These are phyloP conservation scores for Dendrobium officinale DNA, from an alignment of 106 monocot species.

Conservation along the genomic window DNA sequence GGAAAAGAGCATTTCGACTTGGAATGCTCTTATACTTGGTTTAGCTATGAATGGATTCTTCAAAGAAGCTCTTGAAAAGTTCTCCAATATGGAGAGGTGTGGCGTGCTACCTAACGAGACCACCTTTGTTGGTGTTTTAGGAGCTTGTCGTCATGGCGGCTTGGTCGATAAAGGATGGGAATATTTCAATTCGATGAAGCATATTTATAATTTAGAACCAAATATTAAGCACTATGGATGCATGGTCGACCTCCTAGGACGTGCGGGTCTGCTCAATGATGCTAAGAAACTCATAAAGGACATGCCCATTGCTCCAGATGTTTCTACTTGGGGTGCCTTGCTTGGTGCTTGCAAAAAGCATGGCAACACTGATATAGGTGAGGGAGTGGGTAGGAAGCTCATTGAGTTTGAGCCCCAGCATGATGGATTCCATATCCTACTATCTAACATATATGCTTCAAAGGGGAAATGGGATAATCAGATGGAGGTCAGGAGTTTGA, in stretches of 20 bases:
- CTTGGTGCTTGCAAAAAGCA: constrained; percentile 52
- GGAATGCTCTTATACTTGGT: constrained; percentile 84
- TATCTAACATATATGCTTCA: constrained; percentile 48
- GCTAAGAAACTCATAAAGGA: constrained; percentile 36
- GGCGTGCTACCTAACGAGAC: constrained; percentile 76
- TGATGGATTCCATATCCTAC: constrained; percentile 50
- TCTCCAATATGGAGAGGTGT: constrained; percentile 58
- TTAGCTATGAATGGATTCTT: constrained; percentile 72
- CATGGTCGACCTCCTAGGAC: constrained; percentile 58
- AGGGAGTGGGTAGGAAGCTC: constrained; percentile 39
- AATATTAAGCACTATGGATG: constrained; percentile 53
- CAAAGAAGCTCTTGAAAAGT: constrained; percentile 47
- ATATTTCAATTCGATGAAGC: constrained; percentile 55
- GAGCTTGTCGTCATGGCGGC: constrained; percentile 77
- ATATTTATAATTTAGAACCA: constrained; percentile 32
- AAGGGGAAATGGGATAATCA: constrained; percentile 43
- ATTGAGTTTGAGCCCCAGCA: constrained; percentile 48
- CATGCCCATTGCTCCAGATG: constrained; percentile 49
- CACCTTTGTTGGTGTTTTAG: constrained; percentile 80
- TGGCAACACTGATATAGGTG: constrained; percentile 33
- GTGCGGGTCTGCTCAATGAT: constrained; percentile 44
- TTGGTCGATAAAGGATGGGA: constrained; percentile 59
- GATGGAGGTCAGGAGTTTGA: constrained; percentile 33
- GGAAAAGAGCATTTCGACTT: constrained; percentile 48
- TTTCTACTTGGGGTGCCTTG: constrained; percentile 55